A percentile compares a stretch with the other conserved stretches of the same genome.
Conservation (phyloP, 2,329 filamentous ascomycete genomes). For the Colletotrichum magnum region DNA sequence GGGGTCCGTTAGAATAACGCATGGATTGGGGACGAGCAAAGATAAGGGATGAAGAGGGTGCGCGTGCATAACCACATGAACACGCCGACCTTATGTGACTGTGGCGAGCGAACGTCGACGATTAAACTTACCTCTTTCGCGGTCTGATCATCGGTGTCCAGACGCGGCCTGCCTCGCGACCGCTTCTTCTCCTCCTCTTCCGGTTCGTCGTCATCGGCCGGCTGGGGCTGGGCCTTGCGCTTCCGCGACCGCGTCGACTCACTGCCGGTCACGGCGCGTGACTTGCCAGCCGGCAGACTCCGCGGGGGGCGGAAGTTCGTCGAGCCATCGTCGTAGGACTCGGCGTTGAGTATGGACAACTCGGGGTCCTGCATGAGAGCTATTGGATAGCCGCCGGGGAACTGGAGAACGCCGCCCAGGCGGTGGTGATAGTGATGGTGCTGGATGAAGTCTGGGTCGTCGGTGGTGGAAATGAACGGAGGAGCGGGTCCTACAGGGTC, state of each 20-base stretch:
- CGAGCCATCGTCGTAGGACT: conserved; percentile 58
- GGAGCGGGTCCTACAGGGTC: conserved; percentile 15
- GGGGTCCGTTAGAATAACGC: conserved; percentile 42
- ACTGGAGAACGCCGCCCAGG: conserved; percentile 17
- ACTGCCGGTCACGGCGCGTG: conserved; percentile 12
- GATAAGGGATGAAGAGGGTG: neutral
- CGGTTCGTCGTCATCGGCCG: conserved; percentile 49
- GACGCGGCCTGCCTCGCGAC: conserved; percentile 79
- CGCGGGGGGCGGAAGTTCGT: conserved; percentile 42
- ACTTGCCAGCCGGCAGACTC: conserved; percentile 41
- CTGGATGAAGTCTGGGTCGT: conserved; percentile 9
- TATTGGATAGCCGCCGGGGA: conserved; percentile 24
- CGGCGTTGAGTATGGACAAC: conserved; percentile 62
- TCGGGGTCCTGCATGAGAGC: conserved; percentile 49
- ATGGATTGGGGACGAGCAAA: neutral
- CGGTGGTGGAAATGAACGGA: conserved; percentile 14
- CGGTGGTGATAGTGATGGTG: conserved; percentile 20
- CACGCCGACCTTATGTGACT: neutral
- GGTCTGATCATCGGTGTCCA: conserved; percentile 84
- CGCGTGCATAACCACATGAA: neutral
- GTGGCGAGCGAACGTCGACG: too few relatives aligned
- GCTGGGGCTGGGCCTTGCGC: conserved; percentile 45
- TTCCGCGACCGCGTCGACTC: conserved; percentile 46
- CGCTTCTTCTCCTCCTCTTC: conserved; percentile 69
- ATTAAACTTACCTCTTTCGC: conserved; percentile 78